phyloP scores from a whole-genome alignment of 345 rosid genomes.

The Bruguiera sexangula region DNA sequence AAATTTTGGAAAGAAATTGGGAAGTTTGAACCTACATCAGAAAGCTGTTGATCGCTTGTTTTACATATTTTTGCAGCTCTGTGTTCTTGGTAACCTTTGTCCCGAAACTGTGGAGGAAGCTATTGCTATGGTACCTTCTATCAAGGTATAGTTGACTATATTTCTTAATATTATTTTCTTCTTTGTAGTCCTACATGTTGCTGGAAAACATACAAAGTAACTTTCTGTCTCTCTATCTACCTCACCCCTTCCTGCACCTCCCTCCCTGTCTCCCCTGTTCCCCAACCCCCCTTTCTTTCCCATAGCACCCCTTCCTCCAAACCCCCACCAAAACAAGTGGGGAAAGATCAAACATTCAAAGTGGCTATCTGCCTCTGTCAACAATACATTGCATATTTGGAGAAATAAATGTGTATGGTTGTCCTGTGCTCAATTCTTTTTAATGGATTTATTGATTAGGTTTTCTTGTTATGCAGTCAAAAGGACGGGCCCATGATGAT shows the following conservation, averaged over 20 bases:
- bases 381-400: too few relatives aligned
- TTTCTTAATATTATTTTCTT: neutral
- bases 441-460: neutral
- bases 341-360: too few relatives aligned
- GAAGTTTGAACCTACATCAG: neutral
- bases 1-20: neutral
- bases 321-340: too few relatives aligned
- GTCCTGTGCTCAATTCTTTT: too few relatives aligned
- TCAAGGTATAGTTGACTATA: slow-evolving; percentile 49
- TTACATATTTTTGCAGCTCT: slow-evolving; percentile 54
- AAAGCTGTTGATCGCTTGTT: slow-evolving; percentile 1
- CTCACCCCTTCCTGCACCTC: too few relatives aligned
- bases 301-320: too few relatives aligned
- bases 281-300: too few relatives aligned
- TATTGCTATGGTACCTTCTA: slow-evolving; percentile 93
- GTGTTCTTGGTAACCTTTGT: slow-evolving; percentile 96
- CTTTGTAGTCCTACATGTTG: neutral
- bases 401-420: too few relatives aligned
- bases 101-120: slow-evolving; percentile 99
- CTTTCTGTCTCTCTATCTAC: too few relatives aligned
- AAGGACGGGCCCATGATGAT: slow-evolving; percentile 79
- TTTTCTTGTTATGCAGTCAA: slow-evolving; percentile 48
- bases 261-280: too few relatives aligned
- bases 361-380: too few relatives aligned
- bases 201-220: neutral